phyloP scores from a whole-genome alignment of 805 yeast species.

The Lipomyces yamanashiensis region DNA sequence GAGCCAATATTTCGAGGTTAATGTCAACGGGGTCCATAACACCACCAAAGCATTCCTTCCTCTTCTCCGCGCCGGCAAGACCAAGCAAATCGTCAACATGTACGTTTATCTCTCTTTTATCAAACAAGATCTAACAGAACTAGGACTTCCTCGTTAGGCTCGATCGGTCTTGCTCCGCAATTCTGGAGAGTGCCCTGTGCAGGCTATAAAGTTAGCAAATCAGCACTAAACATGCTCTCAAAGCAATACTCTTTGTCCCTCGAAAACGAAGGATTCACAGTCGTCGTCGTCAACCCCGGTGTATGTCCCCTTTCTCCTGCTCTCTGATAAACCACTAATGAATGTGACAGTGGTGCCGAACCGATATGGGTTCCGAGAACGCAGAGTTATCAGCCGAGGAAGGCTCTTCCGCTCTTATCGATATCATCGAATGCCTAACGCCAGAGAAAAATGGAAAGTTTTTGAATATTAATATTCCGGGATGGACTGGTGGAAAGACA shows the following conservation, averaged over 20 bases:
- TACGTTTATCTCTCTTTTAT: neutral
- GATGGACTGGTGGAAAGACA: neutral
- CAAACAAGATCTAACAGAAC: no score
- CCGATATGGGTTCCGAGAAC: constrained; percentile 5
- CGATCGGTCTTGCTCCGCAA: neutral
- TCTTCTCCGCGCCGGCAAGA: constrained; percentile 2
- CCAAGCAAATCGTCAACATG: constrained; percentile 1
- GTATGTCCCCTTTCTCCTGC: neutral
- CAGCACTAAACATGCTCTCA: neutral
- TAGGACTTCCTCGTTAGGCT: neutral
- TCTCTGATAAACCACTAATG: no score
- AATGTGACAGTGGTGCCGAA: neutral
- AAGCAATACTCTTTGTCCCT: neutral
- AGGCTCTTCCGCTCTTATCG: neutral
- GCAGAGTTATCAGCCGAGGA: neutral
- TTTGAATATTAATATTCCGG: neutral
- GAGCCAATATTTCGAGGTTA: neutral
- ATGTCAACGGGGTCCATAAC: neutral
- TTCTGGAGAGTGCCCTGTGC: neutral
- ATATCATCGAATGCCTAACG: neutral
- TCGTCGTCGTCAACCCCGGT: neutral
- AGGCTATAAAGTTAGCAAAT: neutral
- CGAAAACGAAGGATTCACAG: neutral
- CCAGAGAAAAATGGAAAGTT: neutral
- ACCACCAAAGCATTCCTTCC: neutral